Conservation (phyloP, 352 stramenopile species). For the Phytopythium delawarense region DNA sequence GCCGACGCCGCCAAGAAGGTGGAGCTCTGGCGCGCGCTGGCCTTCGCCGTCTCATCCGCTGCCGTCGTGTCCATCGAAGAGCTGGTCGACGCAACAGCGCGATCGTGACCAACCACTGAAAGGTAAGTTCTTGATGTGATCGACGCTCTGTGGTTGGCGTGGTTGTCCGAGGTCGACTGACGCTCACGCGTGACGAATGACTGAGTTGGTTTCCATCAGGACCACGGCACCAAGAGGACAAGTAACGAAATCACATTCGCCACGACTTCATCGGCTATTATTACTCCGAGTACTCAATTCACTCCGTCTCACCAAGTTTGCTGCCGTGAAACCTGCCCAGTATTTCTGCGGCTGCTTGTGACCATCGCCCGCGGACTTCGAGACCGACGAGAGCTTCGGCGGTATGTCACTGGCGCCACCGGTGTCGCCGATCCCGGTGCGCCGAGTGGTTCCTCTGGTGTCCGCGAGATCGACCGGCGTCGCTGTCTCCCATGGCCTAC, state of each 20-base stretch:
- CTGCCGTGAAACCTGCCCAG: not conserved
- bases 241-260: not conserved
- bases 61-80: constrained; percentile 25
- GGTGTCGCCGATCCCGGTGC: not conserved
- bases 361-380: not conserved
- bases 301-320: not conserved
- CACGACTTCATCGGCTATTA: not conserved
- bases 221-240: not conserved
- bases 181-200: not conserved
- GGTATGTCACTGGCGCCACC: not conserved
- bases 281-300: not conserved
- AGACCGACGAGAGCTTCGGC: not conserved
- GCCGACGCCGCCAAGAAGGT: constrained; percentile 36
- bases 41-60: constrained; percentile 19
- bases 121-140: not conserved
- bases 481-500: not conserved
- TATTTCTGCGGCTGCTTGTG: not conserved
- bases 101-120: not conserved
- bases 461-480: not conserved
- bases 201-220: not conserved
- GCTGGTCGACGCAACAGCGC: not conserved
- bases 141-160: not conserved
- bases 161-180: not conserved
- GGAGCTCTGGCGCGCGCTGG: constrained; percentile 30
- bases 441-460: not conserved